Conservation (phyloP, 1,284 basidiomycete genomes). For the Athelia sp. region DNA sequence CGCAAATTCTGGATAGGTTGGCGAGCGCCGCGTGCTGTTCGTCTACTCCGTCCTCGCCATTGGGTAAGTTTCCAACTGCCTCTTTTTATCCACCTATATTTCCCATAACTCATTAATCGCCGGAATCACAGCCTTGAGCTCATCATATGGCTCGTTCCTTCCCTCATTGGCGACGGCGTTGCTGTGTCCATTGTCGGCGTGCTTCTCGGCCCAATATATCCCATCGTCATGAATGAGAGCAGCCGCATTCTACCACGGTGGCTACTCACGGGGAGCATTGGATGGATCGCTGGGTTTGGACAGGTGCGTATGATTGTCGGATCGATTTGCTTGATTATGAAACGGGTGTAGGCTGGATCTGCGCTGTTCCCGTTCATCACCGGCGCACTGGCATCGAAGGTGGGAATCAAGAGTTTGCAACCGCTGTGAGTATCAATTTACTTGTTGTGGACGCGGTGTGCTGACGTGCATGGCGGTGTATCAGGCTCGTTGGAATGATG, state of each 20-base stretch:
- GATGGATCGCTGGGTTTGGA: constrained; percentile 51
- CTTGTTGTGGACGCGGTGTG: background rate
- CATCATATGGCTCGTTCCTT: constrained; percentile 55
- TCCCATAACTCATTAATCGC: no score
- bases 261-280: constrained; percentile 49
- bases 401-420: constrained; percentile 47
- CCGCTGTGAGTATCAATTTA: constrained; percentile 47
- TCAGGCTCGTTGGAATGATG: constrained; percentile 1
- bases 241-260: constrained; percentile 41
- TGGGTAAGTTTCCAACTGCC: constrained; percentile 18
- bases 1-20: no score
- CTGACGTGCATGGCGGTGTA: background rate
- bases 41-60: constrained; percentile 33
- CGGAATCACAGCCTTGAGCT: constrained; percentile 46
- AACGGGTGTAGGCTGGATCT: constrained; percentile 42
- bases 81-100: background rate
- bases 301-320: constrained; percentile 16
- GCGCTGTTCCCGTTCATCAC: constrained; percentile 54
- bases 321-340: no score
- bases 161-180: constrained; percentile 45
- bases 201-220: constrained; percentile 49
- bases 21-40: constrained; percentile 36
- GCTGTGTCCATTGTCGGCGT: constrained; percentile 51
- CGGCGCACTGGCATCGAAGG: constrained; percentile 43
- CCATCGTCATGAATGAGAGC: constrained; percentile 47